A percentile compares a stretch with the other conserved stretches of the same genome.
These are phyloP conservation scores for Phaffomyces antillensis DNA, from an alignment of 805 yeast genomes.

Conservation along the genomic window DNA sequence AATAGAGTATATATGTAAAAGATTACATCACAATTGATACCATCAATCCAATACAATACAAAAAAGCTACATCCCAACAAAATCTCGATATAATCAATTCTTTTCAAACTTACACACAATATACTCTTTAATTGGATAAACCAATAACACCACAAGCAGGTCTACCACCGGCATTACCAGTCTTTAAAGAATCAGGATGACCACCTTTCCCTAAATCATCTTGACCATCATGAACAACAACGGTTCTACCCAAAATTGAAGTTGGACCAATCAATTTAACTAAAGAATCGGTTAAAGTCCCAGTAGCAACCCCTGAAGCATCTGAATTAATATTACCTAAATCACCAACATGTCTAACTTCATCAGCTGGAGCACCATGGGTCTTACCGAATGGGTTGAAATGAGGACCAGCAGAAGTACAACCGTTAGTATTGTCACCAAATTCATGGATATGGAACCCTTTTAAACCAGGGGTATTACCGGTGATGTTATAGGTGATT, in stretches of 20 bases:
- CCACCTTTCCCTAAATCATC: conserved; percentile 97
- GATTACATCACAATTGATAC: no score
- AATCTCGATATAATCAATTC: no score
- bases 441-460: conserved; percentile 98
- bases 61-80: no score
- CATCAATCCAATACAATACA: no score
- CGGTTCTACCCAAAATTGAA: conserved; percentile 91
- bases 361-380: conserved; percentile 90
- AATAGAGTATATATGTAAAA: no score
- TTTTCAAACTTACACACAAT: no score
- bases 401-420: conserved; percentile 98
- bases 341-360: conserved; percentile 86
- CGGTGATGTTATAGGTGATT: conserved; percentile 80
- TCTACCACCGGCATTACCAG: conserved; percentile 98
- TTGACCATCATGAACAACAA: conserved; percentile 86
- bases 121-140: background rate
- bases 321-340: conserved; percentile 92
- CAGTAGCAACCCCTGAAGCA: conserved; percentile 84
- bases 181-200: conserved; percentile 81
- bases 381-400: conserved; percentile 85
- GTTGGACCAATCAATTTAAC: conserved; percentile 80
- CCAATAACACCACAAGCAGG: conserved; percentile 99
- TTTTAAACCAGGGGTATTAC: conserved; percentile 80
- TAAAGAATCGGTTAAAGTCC: conserved; percentile 68
- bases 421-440: conserved; percentile 99